A percentile compares a stretch with the other conserved stretches of the same genome.
phyloP scores from a whole-genome alignment of 176 grass and related monocot genomes.

The Oryza meyeriana region DNA sequence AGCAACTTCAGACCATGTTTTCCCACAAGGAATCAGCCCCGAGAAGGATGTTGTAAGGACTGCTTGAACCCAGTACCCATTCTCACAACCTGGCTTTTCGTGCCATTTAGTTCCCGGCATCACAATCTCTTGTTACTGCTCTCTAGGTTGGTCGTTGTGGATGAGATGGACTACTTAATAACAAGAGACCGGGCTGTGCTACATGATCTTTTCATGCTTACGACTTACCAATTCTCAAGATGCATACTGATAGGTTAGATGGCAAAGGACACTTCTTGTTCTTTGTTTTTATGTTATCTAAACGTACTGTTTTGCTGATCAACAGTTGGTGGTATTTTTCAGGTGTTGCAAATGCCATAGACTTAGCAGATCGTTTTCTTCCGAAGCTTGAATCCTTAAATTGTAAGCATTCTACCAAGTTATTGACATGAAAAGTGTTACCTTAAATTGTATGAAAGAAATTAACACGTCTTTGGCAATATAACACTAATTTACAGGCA shows the following conservation, averaged over 20 bases:
- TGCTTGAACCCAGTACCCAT: neutral
- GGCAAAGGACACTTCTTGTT: neutral
- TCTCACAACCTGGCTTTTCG: neutral
- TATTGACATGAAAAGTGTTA: neutral
- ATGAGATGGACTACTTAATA: slow-evolving; percentile 97
- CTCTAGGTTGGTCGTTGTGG: slow-evolving; percentile 77
- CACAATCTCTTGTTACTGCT: slow-evolving; percentile 18
- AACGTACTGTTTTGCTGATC: slow-evolving; percentile 20
- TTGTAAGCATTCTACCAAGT: slow-evolving; percentile 50
- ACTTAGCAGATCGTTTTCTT: slow-evolving; percentile 89
- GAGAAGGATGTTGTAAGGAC: slow-evolving; percentile 76
- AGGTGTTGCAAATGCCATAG: slow-evolving; percentile 97
- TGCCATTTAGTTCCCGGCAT: slow-evolving; percentile 23
- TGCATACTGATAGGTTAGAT: slow-evolving; percentile 83
- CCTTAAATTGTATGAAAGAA: slow-evolving; percentile 7
- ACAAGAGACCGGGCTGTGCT: slow-evolving; percentile 80
- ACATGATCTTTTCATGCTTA: slow-evolving; percentile 99
- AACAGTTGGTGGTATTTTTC: slow-evolving; percentile 18
- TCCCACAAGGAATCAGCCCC: slow-evolving; percentile 50
- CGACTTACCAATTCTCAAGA: slow-evolving; percentile 66
- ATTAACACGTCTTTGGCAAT: slow-evolving; percentile 17
- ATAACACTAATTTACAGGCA: slow-evolving; percentile 52
- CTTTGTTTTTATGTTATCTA: neutral
- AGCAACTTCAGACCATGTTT: slow-evolving; percentile 75
- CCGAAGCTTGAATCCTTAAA: slow-evolving; percentile 92